Evolutionary conservation across 306 rosid genomes (phyloP), one percentile per base, ranked within the genome.

Genomic region (Psophocarpus tetragonolobus): DNA sequence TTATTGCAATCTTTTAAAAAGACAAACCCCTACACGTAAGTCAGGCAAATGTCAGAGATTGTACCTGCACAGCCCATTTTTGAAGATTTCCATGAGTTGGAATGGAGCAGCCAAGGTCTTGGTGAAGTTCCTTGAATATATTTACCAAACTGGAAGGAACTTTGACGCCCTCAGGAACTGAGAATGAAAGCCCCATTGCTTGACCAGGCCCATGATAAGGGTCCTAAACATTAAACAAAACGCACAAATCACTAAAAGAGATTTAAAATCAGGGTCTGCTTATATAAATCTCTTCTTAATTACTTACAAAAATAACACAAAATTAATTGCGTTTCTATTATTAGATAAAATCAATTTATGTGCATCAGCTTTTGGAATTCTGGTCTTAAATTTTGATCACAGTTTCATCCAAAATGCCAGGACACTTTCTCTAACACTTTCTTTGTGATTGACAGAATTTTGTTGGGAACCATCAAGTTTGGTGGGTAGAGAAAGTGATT

Each of bases 161-260:
- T 84, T 95, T 95, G 48, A 91, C 85, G 11, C 97, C 97, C 68
- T 87, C 88, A 0, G 99, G 99, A 4, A 95, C 99, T 17, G 97
- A 95, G 85, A 95, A 95, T 2, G 99, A 92, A 61, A 95, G 97
- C 35, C 99, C 99, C 99, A 91, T 95, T 27, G 99, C 99, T 80
- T 95, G 99, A 84, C 93, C 96, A 80, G 91, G 97, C 61, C 97
- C 97, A 74, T 95, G 99, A 89, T 95, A 95, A 64, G 97, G 97
- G 76, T 95, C 99, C 97, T 93, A 48, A 74, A 60, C 11, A 36
- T 65, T 10, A 36, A 39, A 38, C n/a, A 23, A n/a, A 47, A 14
- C 32, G 42, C 39, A 68, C 24, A 41, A 27, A 33, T 48, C 29
- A 38, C 29, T 56, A 27, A 58, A 13, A 74, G 21, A 73, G 8